These are phyloP conservation scores for Capniomyces stellatus DNA, from an alignment of 371 early-diverging fungal species.

Conservation along the genomic window DNA sequence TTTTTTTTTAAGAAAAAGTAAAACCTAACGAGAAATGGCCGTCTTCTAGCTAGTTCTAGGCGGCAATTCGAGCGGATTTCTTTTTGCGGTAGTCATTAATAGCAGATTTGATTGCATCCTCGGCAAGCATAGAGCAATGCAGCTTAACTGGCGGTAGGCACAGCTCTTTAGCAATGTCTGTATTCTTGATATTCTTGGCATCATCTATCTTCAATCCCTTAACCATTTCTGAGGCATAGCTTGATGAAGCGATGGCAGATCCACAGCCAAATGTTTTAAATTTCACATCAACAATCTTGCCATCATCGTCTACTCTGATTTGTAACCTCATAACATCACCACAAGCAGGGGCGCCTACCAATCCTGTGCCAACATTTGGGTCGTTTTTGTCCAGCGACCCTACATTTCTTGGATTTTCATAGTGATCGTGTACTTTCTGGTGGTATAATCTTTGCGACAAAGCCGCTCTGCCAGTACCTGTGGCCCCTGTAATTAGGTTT, in stretches of 20 bases:
- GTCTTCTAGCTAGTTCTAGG: too few relatives aligned
- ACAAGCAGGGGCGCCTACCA: constrained; percentile 98
- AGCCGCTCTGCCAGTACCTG: too few relatives aligned
- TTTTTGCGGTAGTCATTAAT: constrained; percentile 76
- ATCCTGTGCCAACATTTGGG: constrained; percentile 86
- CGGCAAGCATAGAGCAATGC: constrained; percentile 98
- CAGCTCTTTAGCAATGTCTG: constrained; percentile 93
- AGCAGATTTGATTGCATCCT: constrained; percentile 97
- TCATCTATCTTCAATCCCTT: constrained; percentile 84
- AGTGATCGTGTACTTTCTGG: constrained; percentile 80
- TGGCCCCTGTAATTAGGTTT: too few relatives aligned
- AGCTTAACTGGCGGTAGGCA: constrained; percentile 95
- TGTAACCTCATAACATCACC: constrained; percentile 99
- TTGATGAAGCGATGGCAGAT: constrained; percentile 91
- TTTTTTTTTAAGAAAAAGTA: too few relatives aligned
- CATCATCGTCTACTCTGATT: constrained; percentile 81
- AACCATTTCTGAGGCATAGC: constrained; percentile 86
- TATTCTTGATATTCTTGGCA: constrained; percentile 84
- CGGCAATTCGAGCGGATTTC: too few relatives aligned
- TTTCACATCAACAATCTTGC: constrained; percentile 88
- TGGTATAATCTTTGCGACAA: too few relatives aligned
- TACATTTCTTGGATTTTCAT: constrained; percentile 92
- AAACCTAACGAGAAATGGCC: too few relatives aligned
- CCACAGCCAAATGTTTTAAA: constrained; percentile 99
- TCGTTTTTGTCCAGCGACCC: constrained; percentile 81